Evolutionary conservation across 192 early-diverging fungal genomes (phyloP).

Genomic region (Mortierella alpina): DNA sequence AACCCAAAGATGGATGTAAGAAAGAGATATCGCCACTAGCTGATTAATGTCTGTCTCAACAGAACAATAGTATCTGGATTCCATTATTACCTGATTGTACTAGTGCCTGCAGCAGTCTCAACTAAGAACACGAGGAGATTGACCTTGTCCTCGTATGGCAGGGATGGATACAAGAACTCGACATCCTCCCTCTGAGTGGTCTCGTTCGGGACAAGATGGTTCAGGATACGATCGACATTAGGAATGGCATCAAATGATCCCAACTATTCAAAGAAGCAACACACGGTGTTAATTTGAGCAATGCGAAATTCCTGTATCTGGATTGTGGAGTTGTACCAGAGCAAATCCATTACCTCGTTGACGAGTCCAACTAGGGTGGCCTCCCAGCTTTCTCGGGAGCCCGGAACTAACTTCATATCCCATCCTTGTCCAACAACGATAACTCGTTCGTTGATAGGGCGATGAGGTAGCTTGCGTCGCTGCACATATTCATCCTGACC

Average conservation of each 20-base stretch:
- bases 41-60: not conserved
- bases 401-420: constrained; percentile 52
- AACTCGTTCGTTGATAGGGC: constrained; percentile 53
- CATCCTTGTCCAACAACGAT: constrained; percentile 56
- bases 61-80: not conserved
- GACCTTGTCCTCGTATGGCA: constrained; percentile 67
- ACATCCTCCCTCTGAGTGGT: constrained; percentile 55
- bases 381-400: constrained; percentile 58
- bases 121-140: constrained; percentile 69
- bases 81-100: constrained; percentile 59
- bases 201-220: constrained; percentile 55
- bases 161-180: constrained; percentile 45
- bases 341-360: constrained; percentile 50
- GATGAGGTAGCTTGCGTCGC: constrained; percentile 18
- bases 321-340: not conserved
- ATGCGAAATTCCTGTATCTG: not conserved
- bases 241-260: constrained; percentile 58
- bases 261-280: constrained; percentile 38
- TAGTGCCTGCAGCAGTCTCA: constrained; percentile 70
- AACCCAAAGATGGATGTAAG: not conserved
- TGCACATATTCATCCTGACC: constrained; percentile 26
- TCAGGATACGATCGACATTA: constrained; percentile 57
- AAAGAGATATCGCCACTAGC: not conserved
- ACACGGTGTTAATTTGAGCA: not conserved
- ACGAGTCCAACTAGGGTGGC: constrained; percentile 59